Evolutionary conservation across 1,284 basidiomycete genomes (phyloP).

Genomic region (Sanghuangporus weigelae): DNA sequence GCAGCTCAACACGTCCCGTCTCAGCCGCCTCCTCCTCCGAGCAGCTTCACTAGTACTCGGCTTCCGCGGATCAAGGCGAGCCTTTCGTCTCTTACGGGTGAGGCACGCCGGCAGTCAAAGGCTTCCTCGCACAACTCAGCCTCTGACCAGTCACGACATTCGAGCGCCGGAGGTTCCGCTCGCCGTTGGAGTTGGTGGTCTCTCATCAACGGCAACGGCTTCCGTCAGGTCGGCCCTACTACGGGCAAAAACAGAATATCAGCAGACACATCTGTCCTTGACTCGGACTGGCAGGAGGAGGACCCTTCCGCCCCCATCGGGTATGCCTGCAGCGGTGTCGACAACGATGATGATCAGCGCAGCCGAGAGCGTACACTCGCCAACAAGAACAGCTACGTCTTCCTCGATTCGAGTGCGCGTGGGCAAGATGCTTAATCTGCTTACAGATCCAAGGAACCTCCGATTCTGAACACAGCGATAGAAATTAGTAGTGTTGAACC

Average conservation of each 20-base stretch:
- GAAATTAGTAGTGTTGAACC: background rate
- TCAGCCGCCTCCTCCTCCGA: background rate
- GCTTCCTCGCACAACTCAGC: slow-evolving; percentile 9
- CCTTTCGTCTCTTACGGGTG: slow-evolving; percentile 2
- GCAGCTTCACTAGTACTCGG: background rate
- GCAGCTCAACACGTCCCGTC: background rate
- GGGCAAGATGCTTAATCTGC: background rate
- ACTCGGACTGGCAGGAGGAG: slow-evolving; percentile 10
- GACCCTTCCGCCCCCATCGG: slow-evolving; percentile 14
- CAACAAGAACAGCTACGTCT: background rate
- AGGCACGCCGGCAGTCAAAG: slow-evolving; percentile 6
- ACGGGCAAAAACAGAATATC: slow-evolving; percentile 17
- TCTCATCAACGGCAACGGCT: slow-evolving; percentile 14
- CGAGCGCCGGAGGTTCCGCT: background rate
- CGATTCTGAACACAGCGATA: background rate
- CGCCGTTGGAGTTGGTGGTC: slow-evolving; percentile 16
- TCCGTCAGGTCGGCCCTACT: slow-evolving; percentile 12
- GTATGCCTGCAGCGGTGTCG: slow-evolving; percentile 10
- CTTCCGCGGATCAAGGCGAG: slow-evolving; percentile 3
- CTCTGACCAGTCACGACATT: slow-evolving; percentile 8
- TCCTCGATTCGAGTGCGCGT: background rate
- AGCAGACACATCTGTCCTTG: slow-evolving; percentile 11
- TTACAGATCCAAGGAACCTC: background rate
- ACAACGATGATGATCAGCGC: background rate
- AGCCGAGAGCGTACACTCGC: background rate